These are phyloP conservation scores for Psilocybe mexicana DNA, from an alignment of 1,284 basidiomycete genomes.

Conservation along the genomic window DNA sequence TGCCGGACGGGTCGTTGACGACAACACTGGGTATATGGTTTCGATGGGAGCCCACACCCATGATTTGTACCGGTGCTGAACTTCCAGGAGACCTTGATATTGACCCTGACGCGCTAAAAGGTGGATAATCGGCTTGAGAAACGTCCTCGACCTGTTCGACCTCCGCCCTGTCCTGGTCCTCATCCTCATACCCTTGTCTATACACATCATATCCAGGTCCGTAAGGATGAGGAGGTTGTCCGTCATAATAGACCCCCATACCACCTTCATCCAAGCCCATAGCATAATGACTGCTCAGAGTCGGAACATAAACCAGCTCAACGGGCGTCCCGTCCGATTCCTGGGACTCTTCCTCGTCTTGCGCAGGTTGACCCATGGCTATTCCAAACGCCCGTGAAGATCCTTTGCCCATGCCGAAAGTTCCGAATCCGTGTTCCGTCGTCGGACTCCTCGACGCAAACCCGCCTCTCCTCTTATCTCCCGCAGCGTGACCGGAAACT, in stretches of 20 bases:
- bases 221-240: neutral
- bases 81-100: neutral
- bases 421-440: neutral
- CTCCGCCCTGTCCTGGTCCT: constrained; percentile 23
- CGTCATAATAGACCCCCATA: constrained; percentile 7
- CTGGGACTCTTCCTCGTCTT: constrained; percentile 22
- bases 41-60: neutral
- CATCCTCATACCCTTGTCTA: constrained; percentile 21
- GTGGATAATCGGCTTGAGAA: constrained; percentile 3
- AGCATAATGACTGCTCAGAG: constrained; percentile 49
- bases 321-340: constrained; percentile 41
- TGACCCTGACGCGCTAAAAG: neutral
- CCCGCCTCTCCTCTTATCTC: neutral
- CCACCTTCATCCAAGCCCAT: constrained; percentile 22
- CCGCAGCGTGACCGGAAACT: too few species aligned
- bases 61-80: constrained; percentile 16
- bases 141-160: constrained; percentile 16
- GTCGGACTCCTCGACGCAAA: neutral
- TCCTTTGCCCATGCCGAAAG: constrained; percentile 1
- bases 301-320: constrained; percentile 76
- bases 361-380: neutral
- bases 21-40: constrained; percentile 15
- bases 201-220: constrained; percentile 23
- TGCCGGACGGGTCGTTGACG: constrained; percentile 9
- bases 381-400: constrained; percentile 4